A percentile compares a stretch with the other conserved stretches of the same genome.
phyloP scores from a whole-genome alignment of 2,329 filamentous ascomycete genomes.

The Thielaviopsis populi region DNA sequence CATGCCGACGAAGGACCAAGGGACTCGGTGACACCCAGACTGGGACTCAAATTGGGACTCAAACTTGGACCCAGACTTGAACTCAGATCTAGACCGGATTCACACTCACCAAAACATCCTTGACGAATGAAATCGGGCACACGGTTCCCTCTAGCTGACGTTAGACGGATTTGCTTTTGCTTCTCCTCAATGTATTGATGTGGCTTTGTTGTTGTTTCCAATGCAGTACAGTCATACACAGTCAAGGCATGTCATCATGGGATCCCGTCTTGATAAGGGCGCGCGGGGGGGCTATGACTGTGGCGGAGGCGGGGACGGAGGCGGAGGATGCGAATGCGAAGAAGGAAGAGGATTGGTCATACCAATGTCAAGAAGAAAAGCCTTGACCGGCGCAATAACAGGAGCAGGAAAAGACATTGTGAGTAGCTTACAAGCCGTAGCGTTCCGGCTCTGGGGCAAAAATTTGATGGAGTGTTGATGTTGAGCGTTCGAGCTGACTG shows the following conservation, averaged over 20 bases:
- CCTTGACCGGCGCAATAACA: conserved; percentile 24
- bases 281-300: background rate
- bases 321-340: background rate
- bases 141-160: conserved; percentile 55
- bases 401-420: background rate
- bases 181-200: background rate
- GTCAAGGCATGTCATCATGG: too few relatives aligned
- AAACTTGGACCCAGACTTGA: background rate
- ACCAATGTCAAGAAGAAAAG: conserved; percentile 45
- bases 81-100: background rate
- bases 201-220: too few relatives aligned
- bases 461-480: too few relatives aligned
- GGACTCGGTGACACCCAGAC: background rate
- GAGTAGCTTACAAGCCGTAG: background rate
- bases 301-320: background rate
- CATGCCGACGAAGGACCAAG: background rate
- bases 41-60: background rate
- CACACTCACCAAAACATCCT: conserved; percentile 59
- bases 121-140: conserved; percentile 72
- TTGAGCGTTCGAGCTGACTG: background rate
- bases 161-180: background rate
- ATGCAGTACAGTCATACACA: too few relatives aligned
- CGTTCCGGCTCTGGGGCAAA: background rate
- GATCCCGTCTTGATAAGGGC: too few relatives aligned
- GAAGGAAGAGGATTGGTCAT: conserved; percentile 22